Percentiles rank a stretch among this genome's conserved stretches.
phyloP scores from a whole-genome alignment of 768 basidiomycete species.

The Termitomyces titanicus region DNA sequence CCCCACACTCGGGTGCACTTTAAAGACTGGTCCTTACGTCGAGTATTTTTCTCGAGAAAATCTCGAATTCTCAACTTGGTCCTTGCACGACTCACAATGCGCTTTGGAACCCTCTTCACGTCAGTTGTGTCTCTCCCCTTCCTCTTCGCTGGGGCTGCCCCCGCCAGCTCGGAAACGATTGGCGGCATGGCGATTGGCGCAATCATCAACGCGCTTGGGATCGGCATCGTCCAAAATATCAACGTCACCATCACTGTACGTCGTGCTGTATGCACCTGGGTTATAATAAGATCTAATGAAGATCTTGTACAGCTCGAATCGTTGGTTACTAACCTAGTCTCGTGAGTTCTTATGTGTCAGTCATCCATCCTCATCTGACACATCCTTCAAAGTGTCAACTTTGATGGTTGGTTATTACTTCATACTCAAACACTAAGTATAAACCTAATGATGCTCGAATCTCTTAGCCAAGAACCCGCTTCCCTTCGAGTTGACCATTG shows the following conservation, averaged over 20 bases:
- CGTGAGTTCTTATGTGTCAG: slow-evolving; percentile 21
- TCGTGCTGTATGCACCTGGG: not conserved
- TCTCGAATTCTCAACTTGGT: not conserved
- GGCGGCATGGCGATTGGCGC: slow-evolving; percentile 28
- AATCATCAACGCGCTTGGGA: slow-evolving; percentile 34
- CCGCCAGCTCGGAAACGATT: slow-evolving; percentile 15
- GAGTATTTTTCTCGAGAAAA: not conserved
- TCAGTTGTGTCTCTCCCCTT: slow-evolving; percentile 23
- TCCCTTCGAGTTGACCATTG: slow-evolving; percentile 42
- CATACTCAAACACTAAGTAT: not conserved
- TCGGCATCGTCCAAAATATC: slow-evolving; percentile 38
- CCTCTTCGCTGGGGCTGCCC: slow-evolving; percentile 21
- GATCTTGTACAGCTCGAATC: slow-evolving; percentile 29
- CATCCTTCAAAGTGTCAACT: slow-evolving; percentile 26
- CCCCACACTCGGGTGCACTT: slow-evolving; percentile 7
- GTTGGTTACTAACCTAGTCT: slow-evolving; percentile 30
- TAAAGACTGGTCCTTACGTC: not conserved
- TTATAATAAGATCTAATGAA: not conserved
- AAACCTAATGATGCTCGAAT: not conserved
- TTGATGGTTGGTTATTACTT: slow-evolving; percentile 25
- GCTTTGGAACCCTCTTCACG: slow-evolving; percentile 8
- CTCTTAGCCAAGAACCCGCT: slow-evolving; percentile 38
- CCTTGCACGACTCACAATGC: slow-evolving; percentile 6
- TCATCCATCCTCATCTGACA: not conserved
- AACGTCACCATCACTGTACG: slow-evolving; percentile 35